Evolutionary conservation across 805 yeast genomes (phyloP).

Genomic region (Phaffomyces antillensis): DNA sequence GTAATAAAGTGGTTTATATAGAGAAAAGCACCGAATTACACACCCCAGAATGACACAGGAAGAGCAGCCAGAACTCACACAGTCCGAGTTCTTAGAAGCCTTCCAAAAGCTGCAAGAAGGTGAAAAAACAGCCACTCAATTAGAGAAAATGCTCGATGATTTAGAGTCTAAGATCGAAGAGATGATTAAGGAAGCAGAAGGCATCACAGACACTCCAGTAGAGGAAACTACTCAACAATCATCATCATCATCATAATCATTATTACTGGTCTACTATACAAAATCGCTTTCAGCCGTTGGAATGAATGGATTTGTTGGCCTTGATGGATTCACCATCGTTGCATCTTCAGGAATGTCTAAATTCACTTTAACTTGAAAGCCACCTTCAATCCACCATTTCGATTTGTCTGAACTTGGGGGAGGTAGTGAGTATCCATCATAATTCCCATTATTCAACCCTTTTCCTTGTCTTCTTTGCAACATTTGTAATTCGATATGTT

Average conservation of each 20-base stretch:
- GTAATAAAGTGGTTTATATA: too few relatives aligned
- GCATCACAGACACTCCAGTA: not conserved
- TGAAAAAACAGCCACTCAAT: constrained; percentile 51
- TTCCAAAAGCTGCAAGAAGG: constrained; percentile 60
- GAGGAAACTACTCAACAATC: too few relatives aligned
- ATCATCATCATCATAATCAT: not conserved
- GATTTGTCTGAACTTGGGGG: constrained; percentile 79
- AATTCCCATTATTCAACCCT: constrained; percentile 19
- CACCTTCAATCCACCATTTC: constrained; percentile 92
- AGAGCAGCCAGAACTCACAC: not conserved
- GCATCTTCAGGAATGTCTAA: constrained; percentile 33
- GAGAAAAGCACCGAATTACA: not conserved
- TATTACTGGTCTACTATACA: not conserved
- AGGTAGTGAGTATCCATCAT: constrained; percentile 43
- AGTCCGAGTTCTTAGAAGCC: constrained; percentile 42
- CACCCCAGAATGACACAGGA: constrained; percentile 8
- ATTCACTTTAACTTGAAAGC: constrained; percentile 47
- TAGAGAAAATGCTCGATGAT: constrained; percentile 59
- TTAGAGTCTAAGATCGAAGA: constrained; percentile 59
- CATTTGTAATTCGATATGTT: constrained; percentile 9
- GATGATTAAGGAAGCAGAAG: constrained; percentile 43
- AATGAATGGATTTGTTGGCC: constrained; percentile 69
- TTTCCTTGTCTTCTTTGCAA: constrained; percentile 9
- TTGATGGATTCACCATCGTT: constrained; percentile 56
- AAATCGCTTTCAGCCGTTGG: constrained; percentile 31